Conservation (phyloP, 805 yeast species). For the Debaryomyces tyrocola region DNA sequence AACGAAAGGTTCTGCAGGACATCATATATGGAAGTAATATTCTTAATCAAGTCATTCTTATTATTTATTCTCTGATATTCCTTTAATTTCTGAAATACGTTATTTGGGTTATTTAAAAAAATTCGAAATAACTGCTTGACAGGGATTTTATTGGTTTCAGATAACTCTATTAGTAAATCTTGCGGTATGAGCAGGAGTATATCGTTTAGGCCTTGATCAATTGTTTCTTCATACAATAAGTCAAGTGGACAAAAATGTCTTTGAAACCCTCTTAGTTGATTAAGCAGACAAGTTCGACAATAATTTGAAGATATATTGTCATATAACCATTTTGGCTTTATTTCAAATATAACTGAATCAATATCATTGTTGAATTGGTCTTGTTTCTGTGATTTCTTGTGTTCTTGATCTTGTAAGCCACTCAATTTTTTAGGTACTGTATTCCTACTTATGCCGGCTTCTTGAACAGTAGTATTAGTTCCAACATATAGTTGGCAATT, state of each 20-base stretch:
- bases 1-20: constrained; percentile 41
- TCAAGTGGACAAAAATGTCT: constrained; percentile 51
- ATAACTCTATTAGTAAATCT: constrained; percentile 17
- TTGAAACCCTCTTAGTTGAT: constrained; percentile 28
- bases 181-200: constrained; percentile 22
- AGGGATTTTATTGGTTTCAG: constrained; percentile 30
- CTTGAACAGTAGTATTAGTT: not conserved
- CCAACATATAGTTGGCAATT: constrained; percentile 32
- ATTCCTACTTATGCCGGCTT: not conserved
- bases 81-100: constrained; percentile 34
- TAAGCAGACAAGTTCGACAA: constrained; percentile 61
- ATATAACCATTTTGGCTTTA: constrained; percentile 64
- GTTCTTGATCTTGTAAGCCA: constrained; percentile 2
- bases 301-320: constrained; percentile 42
- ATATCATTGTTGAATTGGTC: constrained; percentile 1
- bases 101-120: constrained; percentile 29
- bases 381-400: not conserved
- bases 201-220: constrained; percentile 36
- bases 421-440: not conserved
- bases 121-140: constrained; percentile 28
- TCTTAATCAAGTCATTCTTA: constrained; percentile 30
- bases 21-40: constrained; percentile 31
- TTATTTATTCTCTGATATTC: constrained; percentile 33
- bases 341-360: constrained; percentile 38
- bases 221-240: constrained; percentile 31